Conservation (phyloP, 495 filamentous ascomycete genomes). For the Corynascus novoguineensis region DNA sequence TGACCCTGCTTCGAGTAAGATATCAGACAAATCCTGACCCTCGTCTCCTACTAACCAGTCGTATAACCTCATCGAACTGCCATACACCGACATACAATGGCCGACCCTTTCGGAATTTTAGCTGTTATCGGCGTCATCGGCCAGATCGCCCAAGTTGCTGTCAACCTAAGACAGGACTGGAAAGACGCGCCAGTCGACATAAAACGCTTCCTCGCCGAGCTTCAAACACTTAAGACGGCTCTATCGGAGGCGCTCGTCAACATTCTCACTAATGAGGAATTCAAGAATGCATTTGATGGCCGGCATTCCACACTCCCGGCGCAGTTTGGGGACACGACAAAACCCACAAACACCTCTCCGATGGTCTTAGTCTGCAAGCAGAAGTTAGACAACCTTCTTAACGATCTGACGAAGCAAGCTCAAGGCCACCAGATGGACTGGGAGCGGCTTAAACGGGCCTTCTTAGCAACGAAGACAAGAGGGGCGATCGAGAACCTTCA, state of each 20-base stretch:
- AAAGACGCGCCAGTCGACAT: slow-evolving; percentile 26
- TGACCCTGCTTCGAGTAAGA: too few relatives aligned
- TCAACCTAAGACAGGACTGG: slow-evolving; percentile 23
- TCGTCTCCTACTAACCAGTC: too few relatives aligned
- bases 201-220: slow-evolving; percentile 22
- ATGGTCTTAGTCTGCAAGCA: neutral
- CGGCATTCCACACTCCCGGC: slow-evolving; percentile 18
- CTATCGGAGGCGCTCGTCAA: slow-evolving; percentile 24
- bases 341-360: neutral
- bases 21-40: too few relatives aligned
- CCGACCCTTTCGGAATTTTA: slow-evolving; percentile 21
- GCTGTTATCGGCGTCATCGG: slow-evolving; percentile 22
- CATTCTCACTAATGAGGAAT: slow-evolving; percentile 15
- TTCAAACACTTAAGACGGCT: slow-evolving; percentile 21
- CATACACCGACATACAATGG: too few relatives aligned
- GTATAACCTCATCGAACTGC: too few relatives aligned
- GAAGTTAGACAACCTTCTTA: neutral
- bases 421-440: slow-evolving; percentile 15
- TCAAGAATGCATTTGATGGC: slow-evolving; percentile 19
- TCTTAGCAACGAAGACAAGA: slow-evolving; percentile 15
- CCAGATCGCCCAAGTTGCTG: slow-evolving; percentile 20
- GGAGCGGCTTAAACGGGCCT: slow-evolving; percentile 19
- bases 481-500: slow-evolving; percentile 18
- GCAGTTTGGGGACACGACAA: too few relatives aligned
- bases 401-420: slow-evolving; percentile 18